These are phyloP conservation scores for Asterophora lycoperdoides DNA, from an alignment of 768 basidiomycete genomes.

Conservation along the genomic window DNA sequence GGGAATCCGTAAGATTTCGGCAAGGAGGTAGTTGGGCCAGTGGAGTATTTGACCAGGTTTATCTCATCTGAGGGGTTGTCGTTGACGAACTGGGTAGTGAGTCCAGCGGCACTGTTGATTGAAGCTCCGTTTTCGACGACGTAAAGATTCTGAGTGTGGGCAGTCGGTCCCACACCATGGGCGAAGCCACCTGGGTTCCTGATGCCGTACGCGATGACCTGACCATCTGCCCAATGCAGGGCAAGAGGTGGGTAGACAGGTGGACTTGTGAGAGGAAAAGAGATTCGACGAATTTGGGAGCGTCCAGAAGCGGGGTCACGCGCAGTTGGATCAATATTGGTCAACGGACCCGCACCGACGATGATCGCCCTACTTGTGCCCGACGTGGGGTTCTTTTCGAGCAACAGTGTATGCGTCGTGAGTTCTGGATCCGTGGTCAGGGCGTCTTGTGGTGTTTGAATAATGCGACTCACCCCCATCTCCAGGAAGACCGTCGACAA, in stretches of 20 bases:
- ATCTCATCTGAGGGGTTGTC: constrained; percentile 44
- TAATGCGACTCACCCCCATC: constrained; percentile 33
- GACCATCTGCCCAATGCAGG: constrained; percentile 26
- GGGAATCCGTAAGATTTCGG: constrained; percentile 37
- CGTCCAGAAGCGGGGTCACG: constrained; percentile 39
- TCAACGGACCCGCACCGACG: constrained; percentile 33
- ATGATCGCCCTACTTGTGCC: constrained; percentile 23
- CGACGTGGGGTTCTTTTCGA: constrained; percentile 20
- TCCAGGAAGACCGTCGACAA: constrained; percentile 31
- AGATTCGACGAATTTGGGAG: constrained; percentile 36
- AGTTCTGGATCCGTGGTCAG: constrained; percentile 25
- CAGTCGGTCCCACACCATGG: constrained; percentile 21
- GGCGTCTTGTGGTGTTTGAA: neutral
- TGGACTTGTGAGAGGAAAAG: constrained; percentile 14
- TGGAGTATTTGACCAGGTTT: constrained; percentile 23
- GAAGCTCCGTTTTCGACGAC: constrained; percentile 43
- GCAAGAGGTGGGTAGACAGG: constrained; percentile 14
- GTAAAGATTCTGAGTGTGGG: constrained; percentile 19
- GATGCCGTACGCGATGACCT: constrained; percentile 39
- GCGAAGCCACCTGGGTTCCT: constrained; percentile 43
- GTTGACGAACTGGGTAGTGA: constrained; percentile 38
- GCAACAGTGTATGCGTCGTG: constrained; percentile 38
- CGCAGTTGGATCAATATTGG: constrained; percentile 40
- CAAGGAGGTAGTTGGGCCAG: neutral
- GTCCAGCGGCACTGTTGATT: constrained; percentile 35